phyloP scores from a whole-genome alignment of 164 flowering plant genomes.

The Taxillus chinensis region DNA sequence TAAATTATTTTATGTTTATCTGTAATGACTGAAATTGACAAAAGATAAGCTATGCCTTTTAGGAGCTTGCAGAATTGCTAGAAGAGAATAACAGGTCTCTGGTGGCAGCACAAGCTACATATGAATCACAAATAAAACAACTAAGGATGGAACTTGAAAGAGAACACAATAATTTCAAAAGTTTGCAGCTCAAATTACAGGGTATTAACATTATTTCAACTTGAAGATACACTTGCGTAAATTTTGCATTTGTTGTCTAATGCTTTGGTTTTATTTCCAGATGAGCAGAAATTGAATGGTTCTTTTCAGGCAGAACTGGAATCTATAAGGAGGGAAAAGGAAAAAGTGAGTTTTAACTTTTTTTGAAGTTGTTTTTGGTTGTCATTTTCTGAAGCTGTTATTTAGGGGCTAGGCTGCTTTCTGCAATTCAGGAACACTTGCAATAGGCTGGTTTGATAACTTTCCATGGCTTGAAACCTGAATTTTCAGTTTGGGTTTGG shows the following conservation, averaged over 20 bases:
- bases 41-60: slow-evolving; percentile 34
- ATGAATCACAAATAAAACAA: slow-evolving; percentile 47
- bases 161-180: slow-evolving; percentile 39
- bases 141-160: slow-evolving; percentile 46
- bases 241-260: slow-evolving; percentile 12
- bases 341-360: slow-evolving; percentile 42
- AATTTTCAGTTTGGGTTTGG: too few relatives aligned
- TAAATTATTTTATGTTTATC: slow-evolving; percentile 2
- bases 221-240: slow-evolving; percentile 2
- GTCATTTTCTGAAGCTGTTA: neutral
- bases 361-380: neutral
- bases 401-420: neutral
- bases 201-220: slow-evolving; percentile 27
- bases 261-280: slow-evolving; percentile 23
- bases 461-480: too few relatives aligned
- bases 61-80: slow-evolving; percentile 66
- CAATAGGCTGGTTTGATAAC: neutral
- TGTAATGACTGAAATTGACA: slow-evolving; percentile 26
- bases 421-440: neutral
- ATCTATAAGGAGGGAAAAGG: slow-evolving; percentile 33
- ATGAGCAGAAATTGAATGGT: slow-evolving; percentile 49
- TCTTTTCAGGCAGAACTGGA: slow-evolving; percentile 49
- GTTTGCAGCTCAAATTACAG: slow-evolving; percentile 31
- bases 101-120: slow-evolving; percentile 36
- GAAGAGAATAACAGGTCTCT: slow-evolving; percentile 57